Conservation (phyloP, 305 asterid genomes). For the Fraxinus angustifolia region DNA sequence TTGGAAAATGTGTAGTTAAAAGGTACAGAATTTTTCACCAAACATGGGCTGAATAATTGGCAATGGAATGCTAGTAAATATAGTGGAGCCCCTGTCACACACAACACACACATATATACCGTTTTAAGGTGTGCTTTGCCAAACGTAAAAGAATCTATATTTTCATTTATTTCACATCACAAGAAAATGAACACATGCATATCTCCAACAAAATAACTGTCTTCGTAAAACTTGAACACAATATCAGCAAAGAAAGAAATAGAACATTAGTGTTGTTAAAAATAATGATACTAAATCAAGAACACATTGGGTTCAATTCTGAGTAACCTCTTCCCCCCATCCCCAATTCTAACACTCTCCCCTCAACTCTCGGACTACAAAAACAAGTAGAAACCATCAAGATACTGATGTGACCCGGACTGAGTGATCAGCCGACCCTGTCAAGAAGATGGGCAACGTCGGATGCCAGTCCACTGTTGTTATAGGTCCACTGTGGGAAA, state of each 20-base stretch:
- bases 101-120: too few species aligned
- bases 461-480: slow-evolving; percentile 99
- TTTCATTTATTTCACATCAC: neutral
- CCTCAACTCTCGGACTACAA: neutral
- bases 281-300: neutral
- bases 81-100: too few species aligned
- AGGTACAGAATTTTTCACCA: too few species aligned
- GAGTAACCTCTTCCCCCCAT: neutral
- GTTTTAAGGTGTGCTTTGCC: neutral
- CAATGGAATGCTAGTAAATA: too few species aligned
- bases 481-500: slow-evolving; percentile 63
- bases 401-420: slow-evolving; percentile 69
- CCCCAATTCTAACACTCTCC: neutral
- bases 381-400: neutral
- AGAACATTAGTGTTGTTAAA: neutral
- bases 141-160: neutral
- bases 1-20: too few species aligned
- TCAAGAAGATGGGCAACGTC: slow-evolving; percentile 70
- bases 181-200: neutral
- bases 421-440: slow-evolving; percentile 92
- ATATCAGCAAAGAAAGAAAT: neutral
- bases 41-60: too few species aligned
- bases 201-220: neutral
- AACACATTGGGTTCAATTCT: neutral
- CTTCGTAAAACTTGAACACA: neutral